Evolutionary conservation across 1,139 yeast genomes (phyloP).

Genomic region (Pichia sp.): DNA sequence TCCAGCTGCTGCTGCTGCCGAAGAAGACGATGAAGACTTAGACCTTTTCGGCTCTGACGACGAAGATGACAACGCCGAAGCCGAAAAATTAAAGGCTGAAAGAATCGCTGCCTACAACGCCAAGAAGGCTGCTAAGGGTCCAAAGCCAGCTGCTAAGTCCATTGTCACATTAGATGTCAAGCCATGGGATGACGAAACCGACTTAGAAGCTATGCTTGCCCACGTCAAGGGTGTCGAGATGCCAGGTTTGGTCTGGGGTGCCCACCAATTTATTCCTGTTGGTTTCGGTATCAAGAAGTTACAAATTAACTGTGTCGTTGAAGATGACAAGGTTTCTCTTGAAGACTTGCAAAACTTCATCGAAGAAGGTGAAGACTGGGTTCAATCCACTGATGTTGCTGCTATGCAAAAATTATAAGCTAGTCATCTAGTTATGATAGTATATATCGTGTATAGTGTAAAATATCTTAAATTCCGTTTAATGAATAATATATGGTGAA

Average conservation of each 20-base stretch:
- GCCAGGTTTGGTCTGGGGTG: constrained; percentile 99
- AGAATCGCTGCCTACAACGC: constrained; percentile 97
- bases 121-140: constrained; percentile 94
- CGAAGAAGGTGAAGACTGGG: constrained; percentile 98
- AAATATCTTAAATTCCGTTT: constrained; percentile 1
- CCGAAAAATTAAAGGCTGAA: constrained; percentile 94
- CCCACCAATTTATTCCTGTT: constrained; percentile 89
- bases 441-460: constrained; percentile 34
- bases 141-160: constrained; percentile 98
- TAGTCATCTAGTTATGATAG: constrained; percentile 39
- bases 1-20: constrained; percentile 50
- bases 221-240: constrained; percentile 76
- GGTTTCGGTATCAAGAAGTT: constrained; percentile 99
- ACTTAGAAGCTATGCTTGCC: constrained; percentile 81
- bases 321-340: constrained; percentile 91
- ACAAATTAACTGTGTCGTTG: constrained; percentile 97
- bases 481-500: neutral
- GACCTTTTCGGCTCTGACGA: constrained; percentile 94
- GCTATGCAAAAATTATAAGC: constrained; percentile 95
- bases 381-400: constrained; percentile 96
- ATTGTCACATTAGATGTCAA: constrained; percentile 93
- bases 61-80: constrained; percentile 81
- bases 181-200: constrained; percentile 99
- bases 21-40: constrained; percentile 77
- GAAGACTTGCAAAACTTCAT: constrained; percentile 80